Percentiles rank a stretch among this genome's conserved stretches.
Evolutionary conservation across 1,139 yeast species (phyloP).

Genomic region (Debaryomyces sp.): DNA sequence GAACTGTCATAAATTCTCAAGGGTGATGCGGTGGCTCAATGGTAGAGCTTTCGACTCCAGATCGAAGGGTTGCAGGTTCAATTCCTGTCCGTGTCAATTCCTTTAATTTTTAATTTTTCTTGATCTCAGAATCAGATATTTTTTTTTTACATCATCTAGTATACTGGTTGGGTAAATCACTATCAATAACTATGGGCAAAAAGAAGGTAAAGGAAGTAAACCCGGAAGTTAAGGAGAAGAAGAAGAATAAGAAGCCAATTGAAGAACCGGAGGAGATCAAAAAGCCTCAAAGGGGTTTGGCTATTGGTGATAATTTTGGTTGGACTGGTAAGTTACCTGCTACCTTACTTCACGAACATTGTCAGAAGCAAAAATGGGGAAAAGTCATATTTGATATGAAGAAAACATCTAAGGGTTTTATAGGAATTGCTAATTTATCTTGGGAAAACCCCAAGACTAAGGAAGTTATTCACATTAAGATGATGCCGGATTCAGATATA

Average conservation of each 20-base stretch:
- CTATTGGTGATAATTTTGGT: slow-evolving; percentile 51
- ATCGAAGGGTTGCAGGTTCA: slow-evolving; percentile 78
- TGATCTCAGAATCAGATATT: not conserved
- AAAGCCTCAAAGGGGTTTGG: slow-evolving; percentile 47
- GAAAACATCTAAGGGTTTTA: slow-evolving; percentile 53
- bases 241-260: slow-evolving; percentile 9
- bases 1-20: slow-evolving; percentile 6
- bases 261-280: slow-evolving; percentile 18
- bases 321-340: slow-evolving; percentile 98
- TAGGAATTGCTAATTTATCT: slow-evolving; percentile 61
- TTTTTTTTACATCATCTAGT: not conserved
- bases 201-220: slow-evolving; percentile 11
- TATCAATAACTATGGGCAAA: slow-evolving; percentile 12
- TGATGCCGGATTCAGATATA: slow-evolving; percentile 59
- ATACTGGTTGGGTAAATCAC: not conserved
- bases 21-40: slow-evolving; percentile 88
- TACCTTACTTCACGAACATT: slow-evolving; percentile 80
- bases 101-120: slow-evolving; percentile 10
- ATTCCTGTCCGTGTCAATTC: slow-evolving; percentile 72
- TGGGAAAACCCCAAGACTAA: slow-evolving; percentile 84
- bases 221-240: slow-evolving; percentile 11
- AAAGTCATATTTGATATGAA: slow-evolving; percentile 78
- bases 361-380: slow-evolving; percentile 90
- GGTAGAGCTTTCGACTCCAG: slow-evolving; percentile 93
- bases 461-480: slow-evolving; percentile 59